Evolutionary conservation across 2,329 filamentous ascomycete genomes (phyloP), one percentile per base, ranked within the genome.

Genomic region (Beauveria bassiana): DNA sequence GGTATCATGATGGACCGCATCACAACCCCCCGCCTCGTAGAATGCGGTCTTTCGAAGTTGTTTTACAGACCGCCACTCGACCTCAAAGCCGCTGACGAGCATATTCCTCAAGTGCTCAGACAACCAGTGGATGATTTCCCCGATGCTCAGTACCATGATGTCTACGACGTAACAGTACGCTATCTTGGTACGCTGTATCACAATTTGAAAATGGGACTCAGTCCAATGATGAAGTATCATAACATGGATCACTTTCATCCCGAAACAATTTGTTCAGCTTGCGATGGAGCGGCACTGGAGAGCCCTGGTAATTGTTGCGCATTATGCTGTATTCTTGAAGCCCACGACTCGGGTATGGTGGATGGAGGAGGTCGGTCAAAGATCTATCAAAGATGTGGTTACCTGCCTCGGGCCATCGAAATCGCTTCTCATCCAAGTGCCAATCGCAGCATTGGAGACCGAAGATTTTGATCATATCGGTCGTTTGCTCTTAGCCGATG

Each of bases 201-300:
- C 57, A 77, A 82, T 64, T 70, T 84, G n/a, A 67, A 64, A 12
- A 65, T 74, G 18, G 80, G 80, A 5, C 74, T 81, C 47, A 73
- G 73, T 42, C 71, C 76, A 20, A 70, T 79, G 28, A 73, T 84
- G 66, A 70, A 74, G 62, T 69, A 75, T 81, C 67, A 76, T 81
- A 63, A 82, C 79, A 10, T 82, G 79, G 72, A 77, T 81, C 61
- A 84, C 80, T 2, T 84, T 79, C 58, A 64, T 82, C 22, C 78
- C 79, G 6, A 67, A 68, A 0, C 64, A 64, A 5, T 81, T 84
- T 59, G 68, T 82, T 59, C 71, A 77, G 2, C 70, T 82, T 7
- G 75, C 75, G 1, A 73, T 75, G 16, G 65, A 75, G 26, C 71
- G 69, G 52, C 73, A 75, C 1, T 78, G 79, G 0, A 76, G 78